A percentile compares a stretch with the other conserved stretches of the same genome.
Evolutionary conservation across 192 early-diverging fungal genomes (phyloP).

Genomic region (Chytriomyces hyalinus): DNA sequence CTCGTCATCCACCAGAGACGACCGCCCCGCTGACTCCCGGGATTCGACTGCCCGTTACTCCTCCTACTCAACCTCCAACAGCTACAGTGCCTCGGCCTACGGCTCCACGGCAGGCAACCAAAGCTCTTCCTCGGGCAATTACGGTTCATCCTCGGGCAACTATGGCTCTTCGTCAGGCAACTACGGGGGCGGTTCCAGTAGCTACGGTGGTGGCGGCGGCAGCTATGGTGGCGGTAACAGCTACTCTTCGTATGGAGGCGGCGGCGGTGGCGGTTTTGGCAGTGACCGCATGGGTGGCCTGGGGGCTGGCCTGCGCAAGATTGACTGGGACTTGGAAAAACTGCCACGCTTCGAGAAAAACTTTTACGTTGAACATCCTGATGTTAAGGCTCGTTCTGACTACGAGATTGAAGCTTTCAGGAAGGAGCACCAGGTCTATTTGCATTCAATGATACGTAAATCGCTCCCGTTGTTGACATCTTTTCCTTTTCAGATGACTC

Average conservation of each 20-base stretch:
- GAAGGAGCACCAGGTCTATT: constrained; percentile 57
- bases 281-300: constrained; percentile 58
- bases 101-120: not conserved
- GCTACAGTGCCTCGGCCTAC: not conserved
- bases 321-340: constrained; percentile 71
- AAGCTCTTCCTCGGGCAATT: not conserved
- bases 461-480: too few relatives aligned
- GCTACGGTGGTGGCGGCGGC: constrained; percentile 50
- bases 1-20: not conserved
- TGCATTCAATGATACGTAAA: too few relatives aligned
- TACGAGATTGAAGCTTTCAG: constrained; percentile 83
- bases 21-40: not conserved
- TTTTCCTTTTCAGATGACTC: constrained; percentile 61
- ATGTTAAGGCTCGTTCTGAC: constrained; percentile 68
- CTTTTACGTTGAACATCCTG: constrained; percentile 88
- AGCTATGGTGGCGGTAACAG: constrained; percentile 54
- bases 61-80: not conserved
- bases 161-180: constrained; percentile 8
- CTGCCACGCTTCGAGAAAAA: constrained; percentile 92
- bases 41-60: not conserved
- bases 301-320: constrained; percentile 59
- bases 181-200: constrained; percentile 42
- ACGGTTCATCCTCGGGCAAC: not conserved
- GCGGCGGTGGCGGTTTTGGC: constrained; percentile 40
- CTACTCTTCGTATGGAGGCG: constrained; percentile 48